These are phyloP conservation scores for Hemisphaericaspora subhashii DNA, from an alignment of 1,139 yeast genomes.

Conservation along the genomic window DNA sequence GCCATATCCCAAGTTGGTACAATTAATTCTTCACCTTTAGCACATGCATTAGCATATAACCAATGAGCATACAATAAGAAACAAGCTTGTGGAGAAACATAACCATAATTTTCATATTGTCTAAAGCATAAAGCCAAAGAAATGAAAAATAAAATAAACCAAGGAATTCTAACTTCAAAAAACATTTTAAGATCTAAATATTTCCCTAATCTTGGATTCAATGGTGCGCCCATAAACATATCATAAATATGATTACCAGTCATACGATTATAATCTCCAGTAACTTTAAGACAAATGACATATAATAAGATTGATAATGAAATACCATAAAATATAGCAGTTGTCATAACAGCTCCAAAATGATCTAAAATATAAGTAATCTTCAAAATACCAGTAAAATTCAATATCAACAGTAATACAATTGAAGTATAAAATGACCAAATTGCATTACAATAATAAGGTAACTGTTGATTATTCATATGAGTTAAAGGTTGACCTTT, in stretches of 20 bases:
- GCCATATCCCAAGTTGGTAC: conserved; percentile 99
- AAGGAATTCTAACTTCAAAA: conserved; percentile 94
- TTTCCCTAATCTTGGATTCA: conserved; percentile 92
- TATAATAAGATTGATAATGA: conserved; percentile 62
- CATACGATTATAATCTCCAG: conserved; percentile 82
- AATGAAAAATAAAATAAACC: conserved; percentile 86
- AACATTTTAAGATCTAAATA: conserved; percentile 90
- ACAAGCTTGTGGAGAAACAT: conserved; percentile 71
- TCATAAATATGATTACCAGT: conserved; percentile 90
- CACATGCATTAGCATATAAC: conserved; percentile 94
- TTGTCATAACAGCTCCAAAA: conserved; percentile 91
- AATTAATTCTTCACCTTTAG: conserved; percentile 95
- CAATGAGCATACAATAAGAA: conserved; percentile 83
- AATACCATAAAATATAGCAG: conserved; percentile 80
- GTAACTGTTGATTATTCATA: conserved; percentile 73
- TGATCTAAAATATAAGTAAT: conserved; percentile 72
- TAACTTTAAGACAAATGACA: conserved; percentile 59
- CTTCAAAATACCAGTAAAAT: conserved; percentile 71
- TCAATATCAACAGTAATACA: conserved; percentile 57
- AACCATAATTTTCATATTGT: conserved; percentile 82
- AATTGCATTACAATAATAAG: conserved; percentile 91
- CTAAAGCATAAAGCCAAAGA: conserved; percentile 72
- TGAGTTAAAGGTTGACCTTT: conserved; percentile 92
- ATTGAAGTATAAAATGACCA: conserved; percentile 76
- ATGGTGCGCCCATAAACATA: conserved; percentile 94